Conservation (phyloP, 495 filamentous ascomycete genomes). For the Penicillium fimorum region DNA sequence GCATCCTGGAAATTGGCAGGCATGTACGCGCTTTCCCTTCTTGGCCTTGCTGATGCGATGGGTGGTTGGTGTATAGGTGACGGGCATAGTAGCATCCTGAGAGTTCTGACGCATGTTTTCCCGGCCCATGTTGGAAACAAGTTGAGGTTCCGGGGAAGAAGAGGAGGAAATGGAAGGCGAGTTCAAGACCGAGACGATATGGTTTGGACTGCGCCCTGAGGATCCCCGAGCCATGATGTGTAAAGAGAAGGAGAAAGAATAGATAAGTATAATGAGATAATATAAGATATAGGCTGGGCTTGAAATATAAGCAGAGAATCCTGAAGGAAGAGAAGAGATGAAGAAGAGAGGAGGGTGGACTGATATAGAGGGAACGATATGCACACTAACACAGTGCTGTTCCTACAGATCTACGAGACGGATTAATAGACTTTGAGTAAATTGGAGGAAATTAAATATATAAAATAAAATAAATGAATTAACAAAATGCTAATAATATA, state of each 20-base stretch:
- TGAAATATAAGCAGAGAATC: constrained; percentile 1
- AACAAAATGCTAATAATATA: constrained; percentile 9
- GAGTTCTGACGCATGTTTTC: constrained; percentile 16
- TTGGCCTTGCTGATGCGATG: constrained; percentile 77
- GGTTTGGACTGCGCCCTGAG: not conserved
- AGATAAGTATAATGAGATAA: not conserved
- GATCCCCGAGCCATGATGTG: constrained; percentile 7
- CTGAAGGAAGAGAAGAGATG: constrained; percentile 6
- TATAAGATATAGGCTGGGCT: not conserved
- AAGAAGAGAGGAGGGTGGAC: constrained; percentile 28
- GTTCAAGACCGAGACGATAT: constrained; percentile 12
- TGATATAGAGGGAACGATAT: constrained; percentile 29
- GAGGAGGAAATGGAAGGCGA: constrained; percentile 12
- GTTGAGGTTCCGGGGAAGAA: constrained; percentile 12
- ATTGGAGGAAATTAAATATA: constrained; percentile 21
- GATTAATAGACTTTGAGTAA: constrained; percentile 27
- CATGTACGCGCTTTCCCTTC: constrained; percentile 78
- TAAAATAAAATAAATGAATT: constrained; percentile 7
- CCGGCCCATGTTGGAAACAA: constrained; percentile 4
- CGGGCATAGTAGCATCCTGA: constrained; percentile 25
- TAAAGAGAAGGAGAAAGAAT: not conserved
- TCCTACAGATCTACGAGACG: constrained; percentile 27
- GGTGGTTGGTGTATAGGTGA: constrained; percentile 61
- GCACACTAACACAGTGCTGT: constrained; percentile 19
- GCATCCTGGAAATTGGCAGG: constrained; percentile 62